Evolutionary conservation across 139 green algal species (phyloP).

Genomic region (Medakamo hakoo): DNA sequence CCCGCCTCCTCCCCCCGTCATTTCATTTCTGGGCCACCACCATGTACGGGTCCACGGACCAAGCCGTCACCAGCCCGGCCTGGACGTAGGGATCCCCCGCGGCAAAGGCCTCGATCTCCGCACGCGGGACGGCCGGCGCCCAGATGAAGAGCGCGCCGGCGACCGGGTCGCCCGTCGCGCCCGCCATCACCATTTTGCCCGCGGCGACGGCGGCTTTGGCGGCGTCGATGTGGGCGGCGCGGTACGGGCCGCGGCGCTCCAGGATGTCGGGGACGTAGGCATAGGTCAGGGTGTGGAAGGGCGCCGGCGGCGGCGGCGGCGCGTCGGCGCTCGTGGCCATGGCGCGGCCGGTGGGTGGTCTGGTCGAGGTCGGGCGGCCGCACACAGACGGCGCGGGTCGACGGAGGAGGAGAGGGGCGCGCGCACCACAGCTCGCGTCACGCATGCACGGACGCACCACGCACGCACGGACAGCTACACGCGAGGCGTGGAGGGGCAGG

Average conservation of each 20-base stretch:
- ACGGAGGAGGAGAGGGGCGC: too few species aligned
- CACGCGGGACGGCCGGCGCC: conserved; percentile 1
- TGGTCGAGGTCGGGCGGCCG: too few species aligned
- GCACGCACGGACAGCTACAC: too few species aligned
- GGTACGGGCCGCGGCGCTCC: conserved; percentile 46
- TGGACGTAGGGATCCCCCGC: conserved; percentile 52
- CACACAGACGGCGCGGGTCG: too few species aligned
- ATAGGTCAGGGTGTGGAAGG: conserved; percentile 28
- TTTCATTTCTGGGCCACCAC: conserved; percentile 11
- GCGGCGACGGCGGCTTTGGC: conserved; percentile 14
- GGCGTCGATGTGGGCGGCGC: conserved; percentile 39
- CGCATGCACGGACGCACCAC: too few species aligned
- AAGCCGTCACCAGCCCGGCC: conserved; percentile 39
- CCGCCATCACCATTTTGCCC: conserved; percentile 51
- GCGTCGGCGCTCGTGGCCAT: neutral
- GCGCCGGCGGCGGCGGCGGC: neutral
- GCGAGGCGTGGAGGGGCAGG: too few species aligned
- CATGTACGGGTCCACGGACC: conserved; percentile 17
- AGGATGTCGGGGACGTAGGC: conserved; percentile 59
- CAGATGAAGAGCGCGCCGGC: conserved; percentile 49
- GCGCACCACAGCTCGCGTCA: too few species aligned
- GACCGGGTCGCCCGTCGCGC: conserved; percentile 39
- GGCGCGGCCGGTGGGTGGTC: too few species aligned
- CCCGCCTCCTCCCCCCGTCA: too few species aligned
- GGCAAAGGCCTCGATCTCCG: conserved; percentile 61